phyloP scores from a whole-genome alignment of 2,329 filamentous ascomycete genomes.

The Fusarium domesticum region DNA sequence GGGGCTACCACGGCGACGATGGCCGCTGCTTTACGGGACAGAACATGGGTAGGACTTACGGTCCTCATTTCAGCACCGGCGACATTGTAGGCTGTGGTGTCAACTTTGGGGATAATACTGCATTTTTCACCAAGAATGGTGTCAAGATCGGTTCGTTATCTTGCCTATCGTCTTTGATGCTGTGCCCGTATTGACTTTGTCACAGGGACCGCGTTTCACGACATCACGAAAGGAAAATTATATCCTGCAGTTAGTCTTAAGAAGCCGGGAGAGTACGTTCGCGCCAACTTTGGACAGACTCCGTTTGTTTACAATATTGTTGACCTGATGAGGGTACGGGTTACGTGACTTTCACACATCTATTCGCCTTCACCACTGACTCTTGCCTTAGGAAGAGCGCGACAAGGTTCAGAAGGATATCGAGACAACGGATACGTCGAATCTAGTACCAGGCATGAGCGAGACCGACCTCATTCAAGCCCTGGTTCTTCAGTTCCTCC shows the following conservation, averaged over 20 bases:
- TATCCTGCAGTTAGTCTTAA: conserved; percentile 67
- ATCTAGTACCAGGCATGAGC: conserved; percentile 59
- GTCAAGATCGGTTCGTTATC: conserved; percentile 48
- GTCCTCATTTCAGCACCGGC: conserved; percentile 51
- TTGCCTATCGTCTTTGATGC: not conserved
- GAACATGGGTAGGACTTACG: conserved; percentile 56
- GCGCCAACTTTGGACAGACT: conserved; percentile 65
- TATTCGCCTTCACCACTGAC: conserved; percentile 15
- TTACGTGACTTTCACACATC: not conserved
- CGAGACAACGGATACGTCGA: conserved; percentile 52
- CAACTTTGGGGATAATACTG: conserved; percentile 61
- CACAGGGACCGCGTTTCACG: conserved; percentile 63
- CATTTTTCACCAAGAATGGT: conserved; percentile 70
- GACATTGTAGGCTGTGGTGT: conserved; percentile 65
- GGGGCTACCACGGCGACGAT: conserved; percentile 68
- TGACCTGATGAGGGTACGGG: conserved; percentile 69
- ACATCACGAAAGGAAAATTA: conserved; percentile 60
- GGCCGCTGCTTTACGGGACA: conserved; percentile 58
- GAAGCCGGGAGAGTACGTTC: conserved; percentile 58
- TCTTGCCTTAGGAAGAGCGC: conserved; percentile 55
- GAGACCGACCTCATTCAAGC: conserved; percentile 80
- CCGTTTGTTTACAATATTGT: conserved; percentile 93
- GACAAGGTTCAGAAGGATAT: conserved; percentile 60
- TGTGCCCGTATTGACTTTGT: conserved; percentile 24
- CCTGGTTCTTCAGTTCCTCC: conserved; percentile 79